Evolutionary conservation across 2,329 filamentous ascomycete species (phyloP).

Genomic region (Beauveria rudraprayagi): DNA sequence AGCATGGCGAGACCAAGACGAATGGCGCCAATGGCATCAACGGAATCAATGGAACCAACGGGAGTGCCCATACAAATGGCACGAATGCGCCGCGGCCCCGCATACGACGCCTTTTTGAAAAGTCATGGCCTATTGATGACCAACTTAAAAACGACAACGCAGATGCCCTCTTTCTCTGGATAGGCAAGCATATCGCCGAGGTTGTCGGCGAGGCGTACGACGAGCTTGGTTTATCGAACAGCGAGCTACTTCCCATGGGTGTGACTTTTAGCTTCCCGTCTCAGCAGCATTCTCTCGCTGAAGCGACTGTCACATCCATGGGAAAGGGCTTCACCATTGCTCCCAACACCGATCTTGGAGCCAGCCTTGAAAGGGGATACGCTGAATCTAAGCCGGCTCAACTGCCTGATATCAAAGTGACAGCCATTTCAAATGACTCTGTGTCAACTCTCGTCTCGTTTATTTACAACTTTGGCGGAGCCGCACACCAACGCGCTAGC

Average conservation of each 20-base stretch:
- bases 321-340: slow-evolving; percentile 62
- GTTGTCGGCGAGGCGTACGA: slow-evolving; percentile 55
- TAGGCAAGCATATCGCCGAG: slow-evolving; percentile 66
- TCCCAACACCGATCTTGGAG: slow-evolving; percentile 51
- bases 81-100: slow-evolving; percentile 21
- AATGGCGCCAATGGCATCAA: slow-evolving; percentile 15
- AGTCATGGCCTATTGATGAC: slow-evolving; percentile 65
- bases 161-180: slow-evolving; percentile 72
- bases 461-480: slow-evolving; percentile 59
- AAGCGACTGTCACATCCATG: slow-evolving; percentile 59
- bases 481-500: slow-evolving; percentile 53
- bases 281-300: slow-evolving; percentile 53
- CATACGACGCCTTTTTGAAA: slow-evolving; percentile 55
- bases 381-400: slow-evolving; percentile 34
- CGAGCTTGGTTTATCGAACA: slow-evolving; percentile 31
- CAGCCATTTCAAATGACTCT: slow-evolving; percentile 74
- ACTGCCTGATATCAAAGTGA: slow-evolving; percentile 60
- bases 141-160: slow-evolving; percentile 67
- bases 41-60: not conserved
- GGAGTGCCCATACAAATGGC: not conserved
- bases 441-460: slow-evolving; percentile 73
- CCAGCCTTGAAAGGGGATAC: slow-evolving; percentile 52
- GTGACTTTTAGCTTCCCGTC: slow-evolving; percentile 67
- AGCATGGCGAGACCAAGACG: slow-evolving; percentile 17
- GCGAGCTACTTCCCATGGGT: slow-evolving; percentile 50